A percentile compares a stretch with the other conserved stretches of the same genome.
Evolutionary conservation across 768 basidiomycete genomes (phyloP).

Genomic region (Suillus occidentalis): DNA sequence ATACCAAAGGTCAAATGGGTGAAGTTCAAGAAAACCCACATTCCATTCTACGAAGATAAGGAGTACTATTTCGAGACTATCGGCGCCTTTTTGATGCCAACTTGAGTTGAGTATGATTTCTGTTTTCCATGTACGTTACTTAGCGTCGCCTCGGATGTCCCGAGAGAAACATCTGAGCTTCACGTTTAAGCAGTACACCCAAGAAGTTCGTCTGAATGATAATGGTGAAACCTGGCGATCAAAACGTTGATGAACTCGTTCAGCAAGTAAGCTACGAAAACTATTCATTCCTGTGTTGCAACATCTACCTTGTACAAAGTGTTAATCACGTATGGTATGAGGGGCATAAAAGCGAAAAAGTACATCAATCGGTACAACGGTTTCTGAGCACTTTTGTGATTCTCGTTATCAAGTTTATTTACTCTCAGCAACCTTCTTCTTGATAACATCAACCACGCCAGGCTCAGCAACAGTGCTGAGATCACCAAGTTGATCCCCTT

Average conservation of each 20-base stretch:
- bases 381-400: background rate
- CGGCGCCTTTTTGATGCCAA: slow-evolving; percentile 10
- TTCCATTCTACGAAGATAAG: slow-evolving; percentile 18
- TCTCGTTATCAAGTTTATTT: slow-evolving; percentile 13
- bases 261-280: background rate
- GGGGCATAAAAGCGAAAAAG: background rate
- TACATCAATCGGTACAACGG: background rate
- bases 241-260: background rate
- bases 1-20: slow-evolving; percentile 38
- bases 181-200: background rate
- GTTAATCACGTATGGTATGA: background rate
- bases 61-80: slow-evolving; percentile 20
- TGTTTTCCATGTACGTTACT: background rate
- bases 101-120: background rate
- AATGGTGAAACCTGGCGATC: background rate
- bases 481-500: slow-evolving; percentile 95
- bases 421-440: slow-evolving; percentile 65
- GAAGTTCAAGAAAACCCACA: slow-evolving; percentile 29
- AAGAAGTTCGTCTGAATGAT: background rate
- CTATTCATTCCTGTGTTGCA: background rate
- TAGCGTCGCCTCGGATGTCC: background rate
- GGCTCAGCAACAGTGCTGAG: slow-evolving; percentile 93
- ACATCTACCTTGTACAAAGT: background rate
- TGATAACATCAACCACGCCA: slow-evolving; percentile 79
- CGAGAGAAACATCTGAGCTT: background rate